A percentile compares a stretch with the other conserved stretches of the same genome.
Evolutionary conservation across 2,329 filamentous ascomycete species (phyloP).

Genomic region (Trichoderma atroviride): DNA sequence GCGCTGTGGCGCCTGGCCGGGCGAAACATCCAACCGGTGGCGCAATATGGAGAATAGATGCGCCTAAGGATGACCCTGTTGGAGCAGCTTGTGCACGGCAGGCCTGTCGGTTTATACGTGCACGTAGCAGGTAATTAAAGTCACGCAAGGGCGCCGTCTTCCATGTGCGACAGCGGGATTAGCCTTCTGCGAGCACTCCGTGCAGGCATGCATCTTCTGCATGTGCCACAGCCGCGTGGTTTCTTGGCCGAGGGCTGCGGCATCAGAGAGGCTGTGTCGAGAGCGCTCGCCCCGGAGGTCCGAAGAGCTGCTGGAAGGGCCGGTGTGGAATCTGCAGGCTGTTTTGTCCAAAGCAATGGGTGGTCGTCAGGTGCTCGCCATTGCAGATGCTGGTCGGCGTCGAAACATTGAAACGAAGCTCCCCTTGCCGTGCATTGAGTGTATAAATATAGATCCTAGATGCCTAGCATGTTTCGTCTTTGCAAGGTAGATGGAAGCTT

Average conservation of each 20-base stretch:
- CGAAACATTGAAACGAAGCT: background rate
- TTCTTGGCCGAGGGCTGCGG: constrained; percentile 5
- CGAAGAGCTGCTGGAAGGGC: constrained; percentile 1
- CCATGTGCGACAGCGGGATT: background rate
- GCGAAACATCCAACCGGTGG: constrained; percentile 20
- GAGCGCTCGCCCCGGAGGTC: constrained; percentile 12
- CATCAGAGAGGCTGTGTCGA: constrained; percentile 12
- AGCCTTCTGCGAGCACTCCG: background rate
- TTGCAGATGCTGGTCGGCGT: background rate
- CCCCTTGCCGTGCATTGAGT: background rate
- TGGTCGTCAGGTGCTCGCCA: background rate
- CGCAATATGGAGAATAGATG: constrained; percentile 8
- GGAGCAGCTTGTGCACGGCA: background rate
- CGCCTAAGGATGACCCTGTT: background rate
- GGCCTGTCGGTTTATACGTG: background rate
- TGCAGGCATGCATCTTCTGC: background rate
- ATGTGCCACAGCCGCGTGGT: constrained; percentile 22
- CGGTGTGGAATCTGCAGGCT: constrained; percentile 4
- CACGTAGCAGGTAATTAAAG: background rate
- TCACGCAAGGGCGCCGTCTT: constrained; percentile 7
- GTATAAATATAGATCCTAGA: background rate
- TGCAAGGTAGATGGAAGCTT: constrained; percentile 1
- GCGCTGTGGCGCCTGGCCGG: constrained; percentile 19
- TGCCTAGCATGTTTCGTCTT: background rate
- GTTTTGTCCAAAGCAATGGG: background rate